A percentile compares a stretch with the other conserved stretches of the same genome.
Conservation (phyloP, 2,329 filamentous ascomycete genomes). For the Cytospora piceae region DNA sequence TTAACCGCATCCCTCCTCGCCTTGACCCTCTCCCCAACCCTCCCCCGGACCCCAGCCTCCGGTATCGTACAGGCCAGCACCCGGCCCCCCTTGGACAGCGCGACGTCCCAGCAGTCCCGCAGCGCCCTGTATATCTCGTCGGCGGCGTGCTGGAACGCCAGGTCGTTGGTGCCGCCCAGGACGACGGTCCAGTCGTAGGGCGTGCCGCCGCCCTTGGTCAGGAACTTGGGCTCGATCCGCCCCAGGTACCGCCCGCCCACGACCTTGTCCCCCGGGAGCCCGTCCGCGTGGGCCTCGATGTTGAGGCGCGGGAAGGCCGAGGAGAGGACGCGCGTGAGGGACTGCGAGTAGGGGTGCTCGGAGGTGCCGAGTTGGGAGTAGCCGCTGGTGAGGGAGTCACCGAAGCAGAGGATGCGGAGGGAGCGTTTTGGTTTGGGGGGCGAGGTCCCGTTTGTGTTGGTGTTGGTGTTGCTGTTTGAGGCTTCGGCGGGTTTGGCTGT, state of each 20-base stretch:
- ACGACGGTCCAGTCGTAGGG: conserved; percentile 60
- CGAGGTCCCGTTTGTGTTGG: conserved; percentile 11
- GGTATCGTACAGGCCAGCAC: conserved; percentile 63
- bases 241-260: conserved; percentile 29
- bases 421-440: conserved; percentile 25
- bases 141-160: conserved; percentile 45
- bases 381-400: conserved; percentile 66
- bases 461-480: background rate
- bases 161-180: conserved; percentile 66
- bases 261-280: conserved; percentile 56
- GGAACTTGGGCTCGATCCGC: conserved; percentile 38
- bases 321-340: conserved; percentile 51
- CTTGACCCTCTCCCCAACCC: conserved; percentile 34
- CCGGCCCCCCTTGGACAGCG: conserved; percentile 51
- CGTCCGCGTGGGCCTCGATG: conserved; percentile 46
- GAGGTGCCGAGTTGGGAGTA: conserved; percentile 48
- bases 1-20: conserved; percentile 52
- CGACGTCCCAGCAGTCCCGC: conserved; percentile 50
- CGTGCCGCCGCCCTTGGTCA: conserved; percentile 28
- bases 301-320: conserved; percentile 45
- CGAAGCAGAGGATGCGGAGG: conserved; percentile 65
- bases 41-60: conserved; percentile 44
- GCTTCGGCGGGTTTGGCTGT: background rate
- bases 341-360: conserved; percentile 53
- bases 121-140: conserved; percentile 50